Evolutionary conservation across 2,329 filamentous ascomycete species (phyloP), one percentile per base, ranked within the genome.

Genomic region (Sporothrix mexicana): DNA sequence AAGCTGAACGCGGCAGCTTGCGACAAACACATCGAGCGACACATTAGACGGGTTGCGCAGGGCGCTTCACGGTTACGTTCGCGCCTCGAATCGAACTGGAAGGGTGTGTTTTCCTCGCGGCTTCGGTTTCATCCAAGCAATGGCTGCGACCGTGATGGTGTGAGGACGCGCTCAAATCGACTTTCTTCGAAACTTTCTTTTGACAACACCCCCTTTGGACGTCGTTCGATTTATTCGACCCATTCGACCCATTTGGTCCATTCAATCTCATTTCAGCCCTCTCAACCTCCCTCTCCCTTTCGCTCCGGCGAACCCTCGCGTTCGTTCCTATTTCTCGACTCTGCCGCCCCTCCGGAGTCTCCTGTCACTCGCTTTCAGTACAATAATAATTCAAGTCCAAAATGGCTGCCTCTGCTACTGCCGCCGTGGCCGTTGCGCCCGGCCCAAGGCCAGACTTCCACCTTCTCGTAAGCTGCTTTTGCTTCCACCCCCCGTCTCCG

Each of bases 71-170:
- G 25, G 5, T 30, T 36, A 15, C 41, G 59, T 45, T 49, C 62
- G 62, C 43, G 41, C 17, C 23, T 30, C 45, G 51, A 9, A 53
- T 9, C 8, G 15, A 17, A 47, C 25, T 45, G 41, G 36, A 43
- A 36, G 59, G 43, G 41, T 36, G n/a, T 66, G 25, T n/a, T 66
- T 59, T 55, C 20, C 23, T 71, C 51, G 41, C 68, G 53, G 59
- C 59, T 66, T 66, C 59, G 70, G 70, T 66, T 66, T 71, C 55
- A 57, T 68, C 55, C 72, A 62, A 71, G 71, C 55, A 64, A 76
- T 76, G 75, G 75, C 75, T 59, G 73, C 74, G 70, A 69, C 71
- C 30, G 71, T 69, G 73, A 73, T 72, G 71, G 66, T 74, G 71
- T 76, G 74, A 75, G 59, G 73, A 74, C 74, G 71, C 67, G 70